A percentile compares a stretch with the other conserved stretches of the same genome.
Conservation (phyloP, 2,329 filamentous ascomycete genomes). For the Aspergillus latus region DNA sequence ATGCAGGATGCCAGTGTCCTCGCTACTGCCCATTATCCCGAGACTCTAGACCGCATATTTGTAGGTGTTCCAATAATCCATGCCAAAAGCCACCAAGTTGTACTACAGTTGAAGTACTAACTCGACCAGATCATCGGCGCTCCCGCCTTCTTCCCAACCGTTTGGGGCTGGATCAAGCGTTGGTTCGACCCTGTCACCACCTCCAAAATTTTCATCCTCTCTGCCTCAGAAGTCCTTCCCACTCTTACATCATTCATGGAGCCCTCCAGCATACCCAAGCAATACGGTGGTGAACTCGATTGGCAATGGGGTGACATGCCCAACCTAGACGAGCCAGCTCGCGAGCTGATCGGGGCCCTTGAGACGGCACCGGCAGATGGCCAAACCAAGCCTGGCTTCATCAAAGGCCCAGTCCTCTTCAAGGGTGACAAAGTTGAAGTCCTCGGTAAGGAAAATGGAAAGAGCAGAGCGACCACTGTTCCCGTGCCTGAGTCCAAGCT, state of each 20-base stretch:
- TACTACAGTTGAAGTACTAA: background rate
- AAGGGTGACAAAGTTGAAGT: slow-evolving; percentile 35
- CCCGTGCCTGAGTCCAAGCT: slow-evolving; percentile 21
- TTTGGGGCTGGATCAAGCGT: slow-evolving; percentile 89
- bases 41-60: slow-evolving; percentile 83
- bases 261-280: slow-evolving; percentile 76
- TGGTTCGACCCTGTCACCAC: slow-evolving; percentile 95
- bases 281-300: slow-evolving; percentile 84
- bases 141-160: slow-evolving; percentile 84
- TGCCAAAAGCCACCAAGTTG: background rate
- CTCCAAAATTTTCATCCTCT: slow-evolving; percentile 93
- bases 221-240: slow-evolving; percentile 67
- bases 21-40: slow-evolving; percentile 91
- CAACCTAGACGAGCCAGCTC: slow-evolving; percentile 60
- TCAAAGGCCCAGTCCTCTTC: slow-evolving; percentile 40
- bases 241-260: slow-evolving; percentile 83
- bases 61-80: slow-evolving; percentile 38
- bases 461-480: slow-evolving; percentile 29
- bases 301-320: slow-evolving; percentile 77
- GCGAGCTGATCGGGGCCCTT: slow-evolving; percentile 33
- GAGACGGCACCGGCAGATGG: slow-evolving; percentile 29
- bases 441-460: slow-evolving; percentile 36
- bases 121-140: slow-evolving; percentile 73
- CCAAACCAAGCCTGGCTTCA: slow-evolving; percentile 27
- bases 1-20: slow-evolving; percentile 90